phyloP scores from a whole-genome alignment of 768 basidiomycete species.

The Agaricus sinodeliciosus region DNA sequence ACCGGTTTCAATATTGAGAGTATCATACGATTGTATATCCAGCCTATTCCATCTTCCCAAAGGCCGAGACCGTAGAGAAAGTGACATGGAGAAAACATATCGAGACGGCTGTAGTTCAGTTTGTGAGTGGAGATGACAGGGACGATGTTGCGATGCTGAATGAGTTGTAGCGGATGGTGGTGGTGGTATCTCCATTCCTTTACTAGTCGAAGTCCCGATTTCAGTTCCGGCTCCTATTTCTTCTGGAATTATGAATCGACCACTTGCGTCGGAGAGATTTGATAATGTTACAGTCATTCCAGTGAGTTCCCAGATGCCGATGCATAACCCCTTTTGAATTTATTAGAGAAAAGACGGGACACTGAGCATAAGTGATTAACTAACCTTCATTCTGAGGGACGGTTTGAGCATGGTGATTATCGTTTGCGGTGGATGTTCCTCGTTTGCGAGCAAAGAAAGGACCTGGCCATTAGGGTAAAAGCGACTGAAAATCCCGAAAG shows the following conservation, averaged over 20 bases:
- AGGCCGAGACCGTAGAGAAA: constrained; percentile 67
- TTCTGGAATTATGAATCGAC: constrained; percentile 21
- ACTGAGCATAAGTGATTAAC: background rate
- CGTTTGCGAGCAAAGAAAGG: constrained; percentile 78
- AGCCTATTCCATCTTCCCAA: constrained; percentile 84
- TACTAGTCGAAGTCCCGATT: no score
- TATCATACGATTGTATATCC: constrained; percentile 66
- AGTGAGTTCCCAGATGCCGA: constrained; percentile 68
- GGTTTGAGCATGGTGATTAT: constrained; percentile 75
- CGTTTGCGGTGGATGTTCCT: constrained; percentile 61
- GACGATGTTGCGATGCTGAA: constrained; percentile 7
- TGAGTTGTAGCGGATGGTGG: constrained; percentile 11
- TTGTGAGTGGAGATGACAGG: constrained; percentile 6
- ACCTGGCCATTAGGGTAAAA: constrained; percentile 87
- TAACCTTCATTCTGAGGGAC: constrained; percentile 70
- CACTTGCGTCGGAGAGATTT: constrained; percentile 57
- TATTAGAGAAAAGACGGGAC: background rate
- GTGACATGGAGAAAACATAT: constrained; percentile 71
- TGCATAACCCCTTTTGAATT: constrained; percentile 51
- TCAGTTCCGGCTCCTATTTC: background rate
- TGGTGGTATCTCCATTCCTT: background rate
- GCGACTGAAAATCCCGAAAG: constrained; percentile 39
- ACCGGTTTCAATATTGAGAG: constrained; percentile 69
- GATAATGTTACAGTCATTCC: constrained; percentile 55
- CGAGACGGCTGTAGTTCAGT: constrained; percentile 27